phyloP scores from a whole-genome alignment of 1,284 basidiomycete species.

The Malassezia arunalokei region DNA sequence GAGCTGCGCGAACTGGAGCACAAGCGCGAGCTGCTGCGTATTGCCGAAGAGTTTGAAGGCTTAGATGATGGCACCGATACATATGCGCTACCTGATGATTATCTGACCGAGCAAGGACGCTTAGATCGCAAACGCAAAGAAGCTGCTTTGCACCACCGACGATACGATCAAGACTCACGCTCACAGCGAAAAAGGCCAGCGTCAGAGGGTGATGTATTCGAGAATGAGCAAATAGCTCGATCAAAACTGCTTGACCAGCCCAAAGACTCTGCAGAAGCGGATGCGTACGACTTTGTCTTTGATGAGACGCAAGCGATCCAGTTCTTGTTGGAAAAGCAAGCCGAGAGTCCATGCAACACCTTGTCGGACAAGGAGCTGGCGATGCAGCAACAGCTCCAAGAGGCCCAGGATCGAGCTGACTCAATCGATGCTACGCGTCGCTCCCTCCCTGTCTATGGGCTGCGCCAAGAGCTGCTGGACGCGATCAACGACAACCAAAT shows the following conservation, averaged over 20 bases:
- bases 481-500: constrained; percentile 78
- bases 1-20: constrained; percentile 70
- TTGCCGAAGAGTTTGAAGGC: constrained; percentile 83
- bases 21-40: constrained; percentile 79
- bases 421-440: constrained; percentile 39
- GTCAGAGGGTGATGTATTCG: constrained; percentile 82
- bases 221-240: constrained; percentile 76
- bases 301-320: constrained; percentile 93
- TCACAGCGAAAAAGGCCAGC: constrained; percentile 59
- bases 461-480: constrained; percentile 51
- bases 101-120: constrained; percentile 95
- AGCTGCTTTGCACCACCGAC: constrained; percentile 80
- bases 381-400: constrained; percentile 75
- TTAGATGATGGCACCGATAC: constrained; percentile 62
- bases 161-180: constrained; percentile 58
- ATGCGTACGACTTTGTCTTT: constrained; percentile 84
- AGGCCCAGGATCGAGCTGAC: constrained; percentile 58
- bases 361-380: constrained; percentile 54
- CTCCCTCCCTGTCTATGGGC: constrained; percentile 38
- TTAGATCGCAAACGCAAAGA: constrained; percentile 94
- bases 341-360: constrained; percentile 47
- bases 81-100: constrained; percentile 54
- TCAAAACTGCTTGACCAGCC: constrained; percentile 48
- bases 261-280: constrained; percentile 19
- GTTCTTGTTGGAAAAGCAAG: constrained; percentile 69